Evolutionary conservation across 176 grass and related monocot species (phyloP).

Genomic region (Cenchrus americanus): DNA sequence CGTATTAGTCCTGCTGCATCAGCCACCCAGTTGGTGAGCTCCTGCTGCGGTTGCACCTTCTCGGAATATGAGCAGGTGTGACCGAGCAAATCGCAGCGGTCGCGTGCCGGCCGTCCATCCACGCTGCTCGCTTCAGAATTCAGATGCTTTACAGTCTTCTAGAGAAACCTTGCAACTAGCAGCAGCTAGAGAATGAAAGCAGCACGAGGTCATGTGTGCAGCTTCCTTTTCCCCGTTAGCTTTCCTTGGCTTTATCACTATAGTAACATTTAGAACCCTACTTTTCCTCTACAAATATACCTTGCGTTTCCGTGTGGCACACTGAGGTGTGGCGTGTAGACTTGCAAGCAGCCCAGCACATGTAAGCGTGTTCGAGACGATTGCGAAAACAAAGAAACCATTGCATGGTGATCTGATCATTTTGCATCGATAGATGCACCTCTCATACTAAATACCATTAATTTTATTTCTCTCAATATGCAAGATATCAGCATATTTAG

Average conservation of each 20-base stretch:
- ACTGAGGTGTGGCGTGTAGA: neutral
- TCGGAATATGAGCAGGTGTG: neutral
- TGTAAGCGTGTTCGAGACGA: slow-evolving; percentile 30
- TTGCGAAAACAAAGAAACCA: slow-evolving; percentile 33
- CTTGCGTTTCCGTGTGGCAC: slow-evolving; percentile 40
- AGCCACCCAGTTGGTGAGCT: neutral
- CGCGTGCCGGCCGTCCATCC: neutral
- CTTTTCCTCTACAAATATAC: slow-evolving; percentile 22
- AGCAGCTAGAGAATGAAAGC: slow-evolving; percentile 29
- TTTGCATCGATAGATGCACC: neutral
- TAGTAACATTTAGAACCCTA: neutral
- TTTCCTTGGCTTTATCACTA: slow-evolving; percentile 23
- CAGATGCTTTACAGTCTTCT: slow-evolving; percentile 1
- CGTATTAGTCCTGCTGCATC: neutral
- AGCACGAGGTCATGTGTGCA: slow-evolving; percentile 30
- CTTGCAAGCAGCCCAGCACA: neutral
- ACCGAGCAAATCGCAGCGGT: neutral
- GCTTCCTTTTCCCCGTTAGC: neutral
- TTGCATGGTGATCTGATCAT: neutral
- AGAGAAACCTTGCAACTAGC: neutral
- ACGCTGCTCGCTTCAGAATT: neutral
- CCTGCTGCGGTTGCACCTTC: neutral
- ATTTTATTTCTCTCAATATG: no score
- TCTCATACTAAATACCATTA: no score
- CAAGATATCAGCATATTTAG: no score